Evolutionary conservation across 2,329 filamentous ascomycete genomes (phyloP).

Genomic region (Ramularia endophylla): DNA sequence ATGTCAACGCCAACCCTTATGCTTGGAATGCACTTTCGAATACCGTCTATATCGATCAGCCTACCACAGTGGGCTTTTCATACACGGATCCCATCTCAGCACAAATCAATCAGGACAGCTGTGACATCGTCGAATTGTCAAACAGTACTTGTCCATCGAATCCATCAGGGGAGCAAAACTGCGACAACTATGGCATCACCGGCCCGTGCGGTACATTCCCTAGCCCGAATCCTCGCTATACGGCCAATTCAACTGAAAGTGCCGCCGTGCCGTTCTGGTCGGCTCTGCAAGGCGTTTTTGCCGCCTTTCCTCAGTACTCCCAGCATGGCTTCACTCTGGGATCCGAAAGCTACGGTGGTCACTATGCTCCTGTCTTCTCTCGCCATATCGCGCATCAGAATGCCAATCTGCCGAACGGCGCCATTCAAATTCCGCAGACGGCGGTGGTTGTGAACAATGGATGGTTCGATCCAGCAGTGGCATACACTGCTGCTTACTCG

Average conservation of each 20-base stretch:
- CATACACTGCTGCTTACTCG: slow-evolving; percentile 52
- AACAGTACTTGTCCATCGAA: not conserved
- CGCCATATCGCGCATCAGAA: slow-evolving; percentile 4
- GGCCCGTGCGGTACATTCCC: slow-evolving; percentile 49
- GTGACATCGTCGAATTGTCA: slow-evolving; percentile 21
- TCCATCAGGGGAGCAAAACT: no score
- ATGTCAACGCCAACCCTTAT: slow-evolving; percentile 53
- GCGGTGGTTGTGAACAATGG: slow-evolving; percentile 44
- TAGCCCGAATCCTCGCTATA: slow-evolving; percentile 43
- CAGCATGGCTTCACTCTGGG: slow-evolving; percentile 14
- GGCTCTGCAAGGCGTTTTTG: slow-evolving; percentile 56
- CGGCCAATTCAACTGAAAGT: slow-evolving; percentile 46
- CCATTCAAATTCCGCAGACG: not conserved
- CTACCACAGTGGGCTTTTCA: slow-evolving; percentile 50
- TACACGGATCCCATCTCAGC: slow-evolving; percentile 40
- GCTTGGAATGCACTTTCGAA: slow-evolving; percentile 57
- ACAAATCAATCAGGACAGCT: slow-evolving; percentile 27
- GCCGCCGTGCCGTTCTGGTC: slow-evolving; percentile 55
- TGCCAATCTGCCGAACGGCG: not conserved
- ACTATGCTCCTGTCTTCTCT: slow-evolving; percentile 13
- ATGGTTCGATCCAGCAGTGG: slow-evolving; percentile 48
- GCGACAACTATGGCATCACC: not conserved
- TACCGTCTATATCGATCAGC: slow-evolving; percentile 63
- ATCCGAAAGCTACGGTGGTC: slow-evolving; percentile 16
- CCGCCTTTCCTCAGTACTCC: slow-evolving; percentile 40